These are phyloP conservation scores for Podospora australis DNA, from an alignment of 495 filamentous ascomycete genomes.

Conservation along the genomic window DNA sequence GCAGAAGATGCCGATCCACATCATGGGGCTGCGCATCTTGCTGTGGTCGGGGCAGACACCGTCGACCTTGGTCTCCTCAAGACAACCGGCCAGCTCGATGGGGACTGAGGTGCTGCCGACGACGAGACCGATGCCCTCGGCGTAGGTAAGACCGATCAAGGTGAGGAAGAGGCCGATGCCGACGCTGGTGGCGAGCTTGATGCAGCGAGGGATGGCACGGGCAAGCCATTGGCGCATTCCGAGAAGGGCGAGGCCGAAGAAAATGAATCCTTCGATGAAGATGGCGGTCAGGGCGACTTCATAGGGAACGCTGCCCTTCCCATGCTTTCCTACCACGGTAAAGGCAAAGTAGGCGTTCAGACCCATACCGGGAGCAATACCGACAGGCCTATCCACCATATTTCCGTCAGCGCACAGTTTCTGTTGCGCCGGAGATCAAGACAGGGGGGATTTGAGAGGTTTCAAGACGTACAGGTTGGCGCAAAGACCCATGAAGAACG, in stretches of 20 bases:
- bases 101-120: constrained; percentile 54
- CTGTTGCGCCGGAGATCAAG: too few relatives aligned
- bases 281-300: constrained; percentile 68
- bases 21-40: constrained; percentile 69
- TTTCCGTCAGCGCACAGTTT: background rate
- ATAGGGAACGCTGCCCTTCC: constrained; percentile 60
- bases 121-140: constrained; percentile 69
- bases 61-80: constrained; percentile 21
- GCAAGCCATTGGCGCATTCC: constrained; percentile 81
- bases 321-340: constrained; percentile 71
- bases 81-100: constrained; percentile 64
- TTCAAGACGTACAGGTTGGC: constrained; percentile 43
- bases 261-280: constrained; percentile 76
- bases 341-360: constrained; percentile 81
- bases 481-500: constrained; percentile 69
- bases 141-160: constrained; percentile 71
- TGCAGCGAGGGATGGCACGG: constrained; percentile 64
- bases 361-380: constrained; percentile 76
- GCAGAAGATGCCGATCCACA: constrained; percentile 83
- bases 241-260: constrained; percentile 59
- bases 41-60: constrained; percentile 45
- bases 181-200: constrained; percentile 77
- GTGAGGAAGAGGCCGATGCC: constrained; percentile 78
- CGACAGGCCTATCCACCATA: constrained; percentile 52
- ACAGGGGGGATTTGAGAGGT: background rate